Base-by-base conservation (phyloP, 73 alveolate species). In the Symbiodinium natans region DNA sequence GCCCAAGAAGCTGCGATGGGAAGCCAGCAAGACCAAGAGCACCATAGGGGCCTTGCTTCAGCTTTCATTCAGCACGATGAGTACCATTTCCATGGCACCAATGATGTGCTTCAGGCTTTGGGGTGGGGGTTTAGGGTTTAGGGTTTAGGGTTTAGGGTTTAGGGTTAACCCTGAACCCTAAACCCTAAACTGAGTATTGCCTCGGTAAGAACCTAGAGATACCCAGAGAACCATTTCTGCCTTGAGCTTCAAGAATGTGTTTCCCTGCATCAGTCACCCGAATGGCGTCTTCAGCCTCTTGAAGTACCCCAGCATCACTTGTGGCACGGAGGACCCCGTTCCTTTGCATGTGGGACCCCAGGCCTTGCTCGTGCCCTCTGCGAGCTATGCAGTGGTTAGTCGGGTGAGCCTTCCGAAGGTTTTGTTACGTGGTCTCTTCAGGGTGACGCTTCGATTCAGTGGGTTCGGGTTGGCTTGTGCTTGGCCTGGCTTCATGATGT, bases 21-120 rank as follows among this genome's bases (percentile, higher is more conserved):
- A 86, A 19, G 83, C 68, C 68, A 23, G 59, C 40, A 56, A 86
- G 83, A 80, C 71, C 41, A 17, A 5, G 82, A 86, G 94, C 59
- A 34, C 68, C 84, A 38, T 56, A 7, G 94, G 94, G 19, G 83
- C 83, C 19, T 56, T 86, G n/a, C 40, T 52, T 3, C 83, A 34
- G 41, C 63, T 86, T 1, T 63, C 68, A 2, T 86, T 54, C 59
- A 54, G 63, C 42, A 86, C 94, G 31, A 86, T 86, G 94, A 36
- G 84, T 9, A 80, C 94, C 31, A 56, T 80, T 21, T 3, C 84
- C 39, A 8, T 86, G 84, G 83, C 83, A 15, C 94, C 94, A 25
- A 33, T 86, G 94, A 86, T 86, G 94, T 86, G 94, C 83, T 86
- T 52, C 13, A 52, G 21, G 68, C n/a, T n/a, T n/a, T n/a, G n/a